Evolutionary conservation across 768 basidiomycete species (phyloP).

Genomic region (Mycena rebaudengoi): DNA sequence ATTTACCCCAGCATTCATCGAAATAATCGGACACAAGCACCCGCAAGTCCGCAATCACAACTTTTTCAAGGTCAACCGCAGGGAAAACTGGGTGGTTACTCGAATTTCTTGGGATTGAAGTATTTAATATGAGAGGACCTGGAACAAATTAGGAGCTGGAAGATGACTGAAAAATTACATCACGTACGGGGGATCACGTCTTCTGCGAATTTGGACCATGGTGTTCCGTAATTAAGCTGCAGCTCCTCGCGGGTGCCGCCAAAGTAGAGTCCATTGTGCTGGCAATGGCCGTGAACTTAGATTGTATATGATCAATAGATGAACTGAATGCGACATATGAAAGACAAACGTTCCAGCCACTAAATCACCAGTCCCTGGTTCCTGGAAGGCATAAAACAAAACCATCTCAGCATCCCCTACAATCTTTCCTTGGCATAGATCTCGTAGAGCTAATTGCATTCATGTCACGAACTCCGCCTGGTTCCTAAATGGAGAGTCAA

Average conservation of each 20-base stretch:
- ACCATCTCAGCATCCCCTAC: too few relatives aligned
- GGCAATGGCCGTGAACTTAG: background rate
- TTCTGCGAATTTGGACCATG: constrained; percentile 2
- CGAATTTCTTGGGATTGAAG: background rate
- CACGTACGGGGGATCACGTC: background rate
- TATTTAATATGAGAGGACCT: background rate
- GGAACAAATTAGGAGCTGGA: background rate
- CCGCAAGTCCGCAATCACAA: background rate
- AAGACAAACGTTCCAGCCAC: too few relatives aligned
- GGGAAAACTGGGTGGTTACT: background rate
- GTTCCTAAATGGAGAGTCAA: background rate
- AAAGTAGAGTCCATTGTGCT: background rate
- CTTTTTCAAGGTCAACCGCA: background rate
- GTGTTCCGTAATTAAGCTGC: background rate
- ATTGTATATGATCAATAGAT: background rate
- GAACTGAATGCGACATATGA: background rate
- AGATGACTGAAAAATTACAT: background rate
- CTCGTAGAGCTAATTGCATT: too few relatives aligned
- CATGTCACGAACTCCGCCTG: background rate
- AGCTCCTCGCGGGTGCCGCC: constrained; percentile 5
- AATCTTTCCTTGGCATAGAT: too few relatives aligned
- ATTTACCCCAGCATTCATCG: constrained; percentile 5
- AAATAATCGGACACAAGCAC: constrained; percentile 3
- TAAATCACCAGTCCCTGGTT: too few relatives aligned
- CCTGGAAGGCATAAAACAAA: too few relatives aligned